phyloP scores from a whole-genome alignment of 352 stramenopile genomes.

The Phytopythium vexans region DNA sequence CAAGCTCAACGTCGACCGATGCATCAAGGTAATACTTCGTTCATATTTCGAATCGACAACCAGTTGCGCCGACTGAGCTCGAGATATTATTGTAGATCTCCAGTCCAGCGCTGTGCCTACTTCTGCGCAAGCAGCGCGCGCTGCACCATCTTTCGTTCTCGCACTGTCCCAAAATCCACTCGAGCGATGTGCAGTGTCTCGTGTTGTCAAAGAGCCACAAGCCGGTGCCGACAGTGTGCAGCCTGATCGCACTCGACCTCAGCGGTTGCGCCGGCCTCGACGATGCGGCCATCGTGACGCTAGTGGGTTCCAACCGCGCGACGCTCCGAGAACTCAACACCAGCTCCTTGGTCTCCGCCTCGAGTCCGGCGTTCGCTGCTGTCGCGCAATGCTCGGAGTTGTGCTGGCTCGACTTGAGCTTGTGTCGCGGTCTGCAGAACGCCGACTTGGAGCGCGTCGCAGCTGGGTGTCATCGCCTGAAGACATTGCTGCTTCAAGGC shows the following conservation, averaged over 20 bases:
- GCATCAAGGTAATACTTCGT: conserved; percentile 38
- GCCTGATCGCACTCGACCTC: conserved; percentile 39
- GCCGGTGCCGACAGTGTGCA: conserved; percentile 10
- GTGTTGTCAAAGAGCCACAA: conserved; percentile 5
- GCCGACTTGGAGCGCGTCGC: conserved; percentile 44
- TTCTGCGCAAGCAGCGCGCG: conserved; percentile 52
- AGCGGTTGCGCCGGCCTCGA: conserved; percentile 48
- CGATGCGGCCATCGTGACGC: conserved; percentile 33
- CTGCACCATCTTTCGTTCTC: conserved; percentile 52
- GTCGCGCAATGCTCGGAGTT: conserved; percentile 56
- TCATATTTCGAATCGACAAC: not conserved
- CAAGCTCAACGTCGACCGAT: conserved; percentile 49
- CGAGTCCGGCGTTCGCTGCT: conserved; percentile 47
- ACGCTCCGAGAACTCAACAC: conserved; percentile 57
- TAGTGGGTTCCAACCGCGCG: conserved; percentile 50
- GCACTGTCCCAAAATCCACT: conserved; percentile 59
- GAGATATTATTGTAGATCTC: conserved; percentile 42
- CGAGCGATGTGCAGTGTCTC: conserved; percentile 37
- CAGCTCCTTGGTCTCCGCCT: conserved; percentile 53
- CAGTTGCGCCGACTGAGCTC: conserved; percentile 1
- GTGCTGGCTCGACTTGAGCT: conserved; percentile 60
- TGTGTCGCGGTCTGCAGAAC: conserved; percentile 72
- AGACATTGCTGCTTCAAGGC: conserved; percentile 49
- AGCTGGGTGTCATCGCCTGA: conserved; percentile 33
- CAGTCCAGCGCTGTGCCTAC: conserved; percentile 42